phyloP scores from a whole-genome alignment of 1,139 yeast genomes.

The Magnusiomyces paraingens region DNA sequence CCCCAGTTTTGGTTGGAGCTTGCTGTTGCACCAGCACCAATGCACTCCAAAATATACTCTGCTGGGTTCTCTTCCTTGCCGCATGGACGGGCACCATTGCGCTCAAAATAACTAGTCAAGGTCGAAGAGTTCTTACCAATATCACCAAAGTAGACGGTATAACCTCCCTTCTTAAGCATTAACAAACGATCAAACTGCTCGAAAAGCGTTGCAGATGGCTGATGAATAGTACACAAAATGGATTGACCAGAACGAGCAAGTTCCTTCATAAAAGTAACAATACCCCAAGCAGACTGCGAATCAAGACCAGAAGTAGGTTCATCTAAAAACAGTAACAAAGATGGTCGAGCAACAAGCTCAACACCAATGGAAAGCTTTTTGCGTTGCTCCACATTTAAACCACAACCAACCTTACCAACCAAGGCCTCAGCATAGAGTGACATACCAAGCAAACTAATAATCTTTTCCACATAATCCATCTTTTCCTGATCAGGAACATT shows the following conservation, averaged over 20 bases:
- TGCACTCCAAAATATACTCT: constrained; percentile 69
- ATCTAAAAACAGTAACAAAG: constrained; percentile 54
- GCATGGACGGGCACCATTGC: constrained; percentile 56
- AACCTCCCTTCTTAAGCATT: constrained; percentile 64
- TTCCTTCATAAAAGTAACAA: constrained; percentile 43
- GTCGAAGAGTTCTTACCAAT: constrained; percentile 56
- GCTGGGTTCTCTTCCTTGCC: constrained; percentile 66
- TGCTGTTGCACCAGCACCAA: constrained; percentile 71
- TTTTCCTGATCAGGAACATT: constrained; percentile 43
- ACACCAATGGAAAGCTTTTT: constrained; percentile 81
- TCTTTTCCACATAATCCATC: constrained; percentile 49
- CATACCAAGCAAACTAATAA: constrained; percentile 50
- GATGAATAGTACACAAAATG: constrained; percentile 71
- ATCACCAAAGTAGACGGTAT: constrained; percentile 72
- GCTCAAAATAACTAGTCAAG: constrained; percentile 58
- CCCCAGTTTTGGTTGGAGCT: constrained; percentile 54
- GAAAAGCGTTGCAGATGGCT: constrained; percentile 67
- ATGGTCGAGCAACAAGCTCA: constrained; percentile 83
- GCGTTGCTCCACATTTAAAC: constrained; percentile 73
- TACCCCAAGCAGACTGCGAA: constrained; percentile 53
- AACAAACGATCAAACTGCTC: constrained; percentile 68
- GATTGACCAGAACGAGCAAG: constrained; percentile 75
- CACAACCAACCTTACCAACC: constrained; percentile 59
- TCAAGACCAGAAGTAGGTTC: constrained; percentile 58
- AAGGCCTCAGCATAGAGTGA: constrained; percentile 52